phyloP scores from a whole-genome alignment of 345 rosid species.

The Citrus glauca region DNA sequence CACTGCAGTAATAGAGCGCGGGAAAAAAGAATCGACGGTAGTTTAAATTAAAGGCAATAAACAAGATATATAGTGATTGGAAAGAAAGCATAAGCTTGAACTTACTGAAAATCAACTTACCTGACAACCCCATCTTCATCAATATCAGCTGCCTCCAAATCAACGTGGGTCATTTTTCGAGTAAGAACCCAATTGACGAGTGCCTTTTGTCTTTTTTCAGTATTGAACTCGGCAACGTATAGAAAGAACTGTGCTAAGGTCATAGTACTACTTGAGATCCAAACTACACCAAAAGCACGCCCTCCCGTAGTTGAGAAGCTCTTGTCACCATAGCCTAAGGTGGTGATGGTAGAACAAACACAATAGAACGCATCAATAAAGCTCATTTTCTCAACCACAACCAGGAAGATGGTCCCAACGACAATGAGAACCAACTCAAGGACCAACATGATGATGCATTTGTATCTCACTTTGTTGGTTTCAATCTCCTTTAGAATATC shows the following conservation, averaged over 20 bases:
- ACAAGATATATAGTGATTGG: not conserved
- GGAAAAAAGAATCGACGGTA: not conserved
- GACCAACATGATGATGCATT: conserved; percentile 39
- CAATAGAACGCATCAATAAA: conserved; percentile 67
- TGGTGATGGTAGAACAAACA: conserved; percentile 76
- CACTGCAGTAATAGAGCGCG: conserved; percentile 26
- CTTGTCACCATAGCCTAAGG: conserved; percentile 81
- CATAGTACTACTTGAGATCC: conserved; percentile 62
- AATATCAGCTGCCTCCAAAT: conserved; percentile 86
- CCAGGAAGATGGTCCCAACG: conserved; percentile 46
- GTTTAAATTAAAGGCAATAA: not conserved
- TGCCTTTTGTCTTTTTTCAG: conserved; percentile 57
- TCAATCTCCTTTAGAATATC: conserved; percentile 56
- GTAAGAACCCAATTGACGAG: conserved; percentile 71
- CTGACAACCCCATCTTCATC: conserved; percentile 66
- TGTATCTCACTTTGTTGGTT: conserved; percentile 46
- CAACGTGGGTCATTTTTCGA: conserved; percentile 48
- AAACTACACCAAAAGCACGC: conserved; percentile 64
- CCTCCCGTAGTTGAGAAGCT: conserved; percentile 60
- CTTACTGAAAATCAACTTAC: conserved; percentile 37
- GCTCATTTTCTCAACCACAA: conserved; percentile 38
- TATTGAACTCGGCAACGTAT: conserved; percentile 57
- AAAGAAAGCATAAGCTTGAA: not conserved
- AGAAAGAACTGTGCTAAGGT: conserved; percentile 68
- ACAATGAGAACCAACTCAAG: conserved; percentile 41